phyloP scores from a whole-genome alignment of 1,284 basidiomycete genomes.

The Mixia osmundae region DNA sequence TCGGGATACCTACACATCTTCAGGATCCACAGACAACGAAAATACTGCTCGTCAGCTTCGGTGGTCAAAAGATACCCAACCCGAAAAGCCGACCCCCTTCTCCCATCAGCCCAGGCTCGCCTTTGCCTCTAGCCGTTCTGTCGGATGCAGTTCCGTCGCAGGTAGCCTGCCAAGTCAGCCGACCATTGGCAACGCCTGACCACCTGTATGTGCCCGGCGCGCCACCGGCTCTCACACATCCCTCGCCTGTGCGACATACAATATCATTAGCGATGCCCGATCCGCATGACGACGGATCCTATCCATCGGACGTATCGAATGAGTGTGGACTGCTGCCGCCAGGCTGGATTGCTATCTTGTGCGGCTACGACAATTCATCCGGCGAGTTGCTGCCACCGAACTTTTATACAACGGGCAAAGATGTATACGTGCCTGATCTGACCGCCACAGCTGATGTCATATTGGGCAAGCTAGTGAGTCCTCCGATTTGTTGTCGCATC shows the following conservation, averaged over 20 bases:
- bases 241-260: conserved; percentile 10
- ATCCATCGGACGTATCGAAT: background rate
- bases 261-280: conserved; percentile 2
- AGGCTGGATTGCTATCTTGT: conserved; percentile 50
- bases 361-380: conserved; percentile 28
- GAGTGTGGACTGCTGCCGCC: conserved; percentile 30
- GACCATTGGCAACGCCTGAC: background rate
- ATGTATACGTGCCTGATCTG: conserved; percentile 56
- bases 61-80: conserved; percentile 40
- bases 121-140: background rate
- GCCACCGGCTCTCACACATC: conserved; percentile 24
- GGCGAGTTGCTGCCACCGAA: conserved; percentile 32
- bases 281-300: background rate
- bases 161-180: background rate
- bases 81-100: background rate
- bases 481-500: background rate
- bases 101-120: background rate
- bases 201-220: conserved; percentile 23
- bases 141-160: background rate
- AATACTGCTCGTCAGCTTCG: conserved; percentile 50
- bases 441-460: conserved; percentile 48
- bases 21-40: conserved; percentile 24
- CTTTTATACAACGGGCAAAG: conserved; percentile 47
- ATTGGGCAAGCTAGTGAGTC: conserved; percentile 36
- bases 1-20: conserved; percentile 34